phyloP scores from a whole-genome alignment of 1,139 yeast genomes.

The Pichia norvegensis region DNA sequence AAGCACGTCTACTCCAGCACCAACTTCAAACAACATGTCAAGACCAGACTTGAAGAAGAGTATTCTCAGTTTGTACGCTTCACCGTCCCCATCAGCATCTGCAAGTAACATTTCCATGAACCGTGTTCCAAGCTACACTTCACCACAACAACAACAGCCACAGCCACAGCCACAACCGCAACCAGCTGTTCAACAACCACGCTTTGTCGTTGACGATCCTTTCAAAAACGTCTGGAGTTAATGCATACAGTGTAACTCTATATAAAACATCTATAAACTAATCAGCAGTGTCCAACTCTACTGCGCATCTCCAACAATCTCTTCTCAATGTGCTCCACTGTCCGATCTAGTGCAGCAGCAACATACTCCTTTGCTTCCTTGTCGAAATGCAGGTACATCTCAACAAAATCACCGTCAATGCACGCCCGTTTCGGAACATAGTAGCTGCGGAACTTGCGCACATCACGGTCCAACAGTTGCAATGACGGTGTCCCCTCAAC shows the following conservation, averaged over 20 bases:
- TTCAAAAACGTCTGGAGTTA: constrained; percentile 59
- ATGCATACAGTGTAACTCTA: background rate
- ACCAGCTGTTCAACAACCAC: constrained; percentile 1
- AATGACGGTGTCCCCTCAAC: constrained; percentile 10
- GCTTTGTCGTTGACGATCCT: constrained; percentile 46
- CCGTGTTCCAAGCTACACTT: background rate
- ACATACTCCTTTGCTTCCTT: constrained; percentile 38
- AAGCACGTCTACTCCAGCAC: constrained; percentile 6
- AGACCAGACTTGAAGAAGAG: constrained; percentile 85
- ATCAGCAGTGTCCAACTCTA: constrained; percentile 25
- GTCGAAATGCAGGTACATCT: constrained; percentile 39
- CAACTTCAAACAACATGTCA: constrained; percentile 1
- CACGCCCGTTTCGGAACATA: constrained; percentile 70
- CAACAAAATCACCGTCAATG: constrained; percentile 85
- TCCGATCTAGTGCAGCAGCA: constrained; percentile 47
- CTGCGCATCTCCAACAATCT: constrained; percentile 54
- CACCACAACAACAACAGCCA: constrained; percentile 9
- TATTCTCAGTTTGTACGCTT: constrained; percentile 78
- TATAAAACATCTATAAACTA: background rate
- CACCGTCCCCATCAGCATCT: constrained; percentile 36
- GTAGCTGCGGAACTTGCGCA: constrained; percentile 61
- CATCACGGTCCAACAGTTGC: constrained; percentile 56
- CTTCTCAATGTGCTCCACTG: constrained; percentile 52
- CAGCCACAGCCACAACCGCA: background rate
- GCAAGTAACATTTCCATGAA: constrained; percentile 4